Base-by-base conservation (phyloP, 2,329 filamentous ascomycete species). In the Teratosphaeria epicoccoides region DNA sequence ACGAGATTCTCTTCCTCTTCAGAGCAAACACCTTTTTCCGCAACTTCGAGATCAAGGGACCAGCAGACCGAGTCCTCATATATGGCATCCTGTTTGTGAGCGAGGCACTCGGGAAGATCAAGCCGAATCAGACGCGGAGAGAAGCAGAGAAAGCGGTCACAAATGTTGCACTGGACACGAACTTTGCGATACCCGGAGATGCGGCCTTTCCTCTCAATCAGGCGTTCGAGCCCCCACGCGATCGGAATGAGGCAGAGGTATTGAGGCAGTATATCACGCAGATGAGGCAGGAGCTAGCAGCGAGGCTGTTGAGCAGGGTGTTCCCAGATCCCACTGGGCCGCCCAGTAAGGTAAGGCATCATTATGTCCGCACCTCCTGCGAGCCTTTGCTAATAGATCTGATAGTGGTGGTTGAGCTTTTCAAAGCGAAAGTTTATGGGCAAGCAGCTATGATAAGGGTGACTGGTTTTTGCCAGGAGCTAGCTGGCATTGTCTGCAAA, bases 341-440 rank as follows among this genome's bases (percentile, higher is more conserved):
- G 71, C 90, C 76, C 70, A 87, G 72, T 58, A 82, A 83, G 73
- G 77, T 78, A 62, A 61, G 68, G 28, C 17, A 46, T 12, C 6
- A 24, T 10, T 24, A 14, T 22, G 17, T 9, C 6, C 5, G n/a
- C 12, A 43, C 14, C 7, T 4, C 4, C 9, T 14, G 14, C 24
- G 20, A 4, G 12, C 9, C 6, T 14, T 26, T 52, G 59, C 66
- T 68, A 55, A 67, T 52, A n/a, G n/a, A n/a, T 40, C 14, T 80
- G 75, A 71, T 81, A 94, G 82, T 97, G 91, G 88, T 98, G 93
- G 93, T 73, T 98, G 69, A 97, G 93, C 77, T 98, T 96, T 70
- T 88, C 87, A 50, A 97, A 97, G 83, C 84, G 93, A 74, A 96
- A 96, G 82, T 98, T 98, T 68, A 97, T 98, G 93, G 90, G 90